Base-by-base conservation (phyloP, 495 filamentous ascomycete genomes). In the Hyaloscypha hepaticicola region DNA sequence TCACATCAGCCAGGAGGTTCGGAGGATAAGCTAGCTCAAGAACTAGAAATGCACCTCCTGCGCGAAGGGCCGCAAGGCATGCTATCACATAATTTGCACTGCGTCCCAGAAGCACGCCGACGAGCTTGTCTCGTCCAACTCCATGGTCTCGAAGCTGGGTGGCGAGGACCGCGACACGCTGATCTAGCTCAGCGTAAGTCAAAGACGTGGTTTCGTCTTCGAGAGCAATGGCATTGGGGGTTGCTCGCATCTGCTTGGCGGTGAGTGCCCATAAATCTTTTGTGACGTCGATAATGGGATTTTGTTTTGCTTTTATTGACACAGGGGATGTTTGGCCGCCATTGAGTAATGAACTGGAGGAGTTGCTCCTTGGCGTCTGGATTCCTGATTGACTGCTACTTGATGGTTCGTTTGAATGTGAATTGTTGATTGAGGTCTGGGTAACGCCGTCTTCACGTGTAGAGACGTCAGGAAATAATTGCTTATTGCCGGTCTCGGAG, bases 61-160 rank as follows among this genome's bases (percentile, higher is more conserved):
- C 87, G 29, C 86, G 83, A 49, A 89, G 80, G 6, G 84, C 83
- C 27, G 87, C 87, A 48, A 90, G 76, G 71, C 86, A 89, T 26
- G 86, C 83, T 74, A 90, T 86, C 67, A 90, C 85, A 71, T 89
- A 89, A 72, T 89, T 77, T 22, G 87, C 86, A 66, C 85, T 88
- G 6, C 87, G 82, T 34, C 85, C 86, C 60, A 90, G 75, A 21
- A 90, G 76, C 55, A 90, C 82, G 26, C 87, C 87, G 31, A 89
- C 87, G 24, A 88, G 78, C 33, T 74, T 78, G 69, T 89, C 85
- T 21, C 86, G 83, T 25, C 80, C 77, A 45, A 89, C 86, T 16
- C 86, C 87, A 71, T 83, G 77, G 57, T 73, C 68, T 27, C 64
- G 68, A 48, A 90, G 81, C 38, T 78, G 82, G 64, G 68, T 72